Evolutionary conservation across 75 land plant species (phyloP), one percentile per base, ranked within the genome.

Genomic region (Pinus tabuliformis): DNA sequence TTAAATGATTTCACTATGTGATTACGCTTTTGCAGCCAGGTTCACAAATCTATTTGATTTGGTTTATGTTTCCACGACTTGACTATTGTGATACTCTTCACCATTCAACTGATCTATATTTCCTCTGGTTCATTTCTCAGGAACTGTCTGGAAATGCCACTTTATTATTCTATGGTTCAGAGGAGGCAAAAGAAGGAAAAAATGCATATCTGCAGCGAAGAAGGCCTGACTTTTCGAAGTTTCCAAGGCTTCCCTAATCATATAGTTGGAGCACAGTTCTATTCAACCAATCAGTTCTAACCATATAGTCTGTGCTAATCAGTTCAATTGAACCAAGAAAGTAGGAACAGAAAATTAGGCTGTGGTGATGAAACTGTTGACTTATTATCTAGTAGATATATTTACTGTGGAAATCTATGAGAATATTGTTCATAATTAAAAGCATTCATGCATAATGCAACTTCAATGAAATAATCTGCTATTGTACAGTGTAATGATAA

Each of bases 131-230:
- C 21, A 73, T 20, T 16, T 49, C 65, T 58, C 78, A 96, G 98
- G 95, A 86, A 73, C 72, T 96, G 62, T 97, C 88, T 73, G 99
- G 99, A 57, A 82, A 89, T 83, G 91, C 97, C 12, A 96, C 99
- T 1, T 80, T 92, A 16, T 56, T 96, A 22, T 96, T 92, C 77
- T 96, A 96, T 74, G 91, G 92, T 57, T 89, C 97, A 52, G 97
- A 92, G 56, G 99, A 96, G 81, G 98, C 89, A 15, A 82, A 78
- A 14, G 99, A 96, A 76, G 99, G 99, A 12, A 90, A 81, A 79
- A 80, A 76, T 17, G 97, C 99, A 52, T 96, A 84, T 74, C 33
- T 94, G 83, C 80, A 96, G 66, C 88, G 83, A 20, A 79, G 99
- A 18, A 80, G 73, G 11, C 97, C 99, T 26, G 91, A 96, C 75